A percentile compares a stretch with the other conserved stretches of the same genome.
Conservation (phyloP, 148 eudicot species). For the Rhododendron molle region DNA sequence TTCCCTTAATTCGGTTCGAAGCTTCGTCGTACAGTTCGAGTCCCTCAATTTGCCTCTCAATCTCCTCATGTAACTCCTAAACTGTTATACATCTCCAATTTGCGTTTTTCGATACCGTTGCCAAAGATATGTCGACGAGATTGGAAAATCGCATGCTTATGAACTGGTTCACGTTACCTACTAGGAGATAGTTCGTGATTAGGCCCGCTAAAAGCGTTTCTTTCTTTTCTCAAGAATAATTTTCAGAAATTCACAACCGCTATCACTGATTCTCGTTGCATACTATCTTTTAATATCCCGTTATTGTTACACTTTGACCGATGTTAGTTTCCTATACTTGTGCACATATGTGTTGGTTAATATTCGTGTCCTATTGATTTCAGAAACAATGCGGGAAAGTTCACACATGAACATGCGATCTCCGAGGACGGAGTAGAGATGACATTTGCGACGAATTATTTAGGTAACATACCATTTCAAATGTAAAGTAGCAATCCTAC, state of each 20-base stretch:
- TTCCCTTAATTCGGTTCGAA: slow-evolving; percentile 66
- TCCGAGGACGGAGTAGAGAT: slow-evolving; percentile 84
- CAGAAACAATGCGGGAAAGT: slow-evolving; percentile 96
- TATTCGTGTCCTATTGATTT: not conserved
- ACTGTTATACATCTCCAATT: not conserved
- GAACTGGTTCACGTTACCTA: no score
- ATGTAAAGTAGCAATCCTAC: not conserved
- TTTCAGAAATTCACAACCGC: no score
- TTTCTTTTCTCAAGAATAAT: no score
- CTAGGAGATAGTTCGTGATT: no score
- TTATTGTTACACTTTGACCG: no score
- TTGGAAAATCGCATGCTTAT: not conserved
- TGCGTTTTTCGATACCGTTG: no score
- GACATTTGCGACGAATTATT: slow-evolving; percentile 94
- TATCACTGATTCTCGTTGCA: no score
- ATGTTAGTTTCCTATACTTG: no score
- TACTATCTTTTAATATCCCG: no score
- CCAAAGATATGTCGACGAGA: not conserved
- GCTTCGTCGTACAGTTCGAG: slow-evolving; percentile 54
- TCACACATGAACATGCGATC: slow-evolving; percentile 54
- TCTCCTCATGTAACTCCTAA: slow-evolving; percentile 65
- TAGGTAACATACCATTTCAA: slow-evolving; percentile 37
- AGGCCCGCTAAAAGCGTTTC: no score
- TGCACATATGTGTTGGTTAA: not conserved
- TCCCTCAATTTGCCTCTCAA: slow-evolving; percentile 76